Evolutionary conservation across 768 basidiomycete species (phyloP).

Genomic region (Calocybe cyanea): DNA sequence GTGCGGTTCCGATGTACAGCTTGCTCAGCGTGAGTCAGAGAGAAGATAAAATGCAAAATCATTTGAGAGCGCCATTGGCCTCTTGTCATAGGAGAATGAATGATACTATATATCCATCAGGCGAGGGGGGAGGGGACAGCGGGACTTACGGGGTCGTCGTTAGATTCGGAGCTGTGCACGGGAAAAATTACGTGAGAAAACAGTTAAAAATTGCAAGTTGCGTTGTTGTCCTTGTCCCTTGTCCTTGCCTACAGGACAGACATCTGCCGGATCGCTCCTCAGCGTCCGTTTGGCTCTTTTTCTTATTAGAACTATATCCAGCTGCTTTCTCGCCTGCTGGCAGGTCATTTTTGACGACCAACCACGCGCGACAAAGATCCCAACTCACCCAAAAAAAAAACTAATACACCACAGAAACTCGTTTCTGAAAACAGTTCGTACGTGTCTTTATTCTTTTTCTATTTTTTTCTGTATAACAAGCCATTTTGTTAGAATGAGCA

Average conservation of each 20-base stretch:
- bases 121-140: background rate
- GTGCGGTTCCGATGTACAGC: slow-evolving; percentile 1
- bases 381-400: slow-evolving; percentile 46
- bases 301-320: slow-evolving; percentile 47
- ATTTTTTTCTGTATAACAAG: slow-evolving; percentile 6
- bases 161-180: too few relatives aligned
- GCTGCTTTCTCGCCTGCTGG: slow-evolving; percentile 80
- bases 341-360: slow-evolving; percentile 87
- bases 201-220: slow-evolving; percentile 9
- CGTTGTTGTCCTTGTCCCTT: slow-evolving; percentile 35
- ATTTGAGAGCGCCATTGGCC: slow-evolving; percentile 19
- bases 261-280: slow-evolving; percentile 40
- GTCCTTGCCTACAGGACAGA: slow-evolving; percentile 38
- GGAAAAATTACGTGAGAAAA: slow-evolving; percentile 20
- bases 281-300: slow-evolving; percentile 37
- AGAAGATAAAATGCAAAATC: slow-evolving; percentile 10
- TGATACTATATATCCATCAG: slow-evolving; percentile 8
- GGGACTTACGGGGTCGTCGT: slow-evolving; percentile 21
- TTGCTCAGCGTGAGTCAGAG: too few relatives aligned
- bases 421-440: slow-evolving; percentile 41
- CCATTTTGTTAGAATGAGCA: slow-evolving; percentile 76
- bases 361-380: slow-evolving; percentile 56
- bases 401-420: slow-evolving; percentile 22
- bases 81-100: slow-evolving; percentile 6
- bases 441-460: slow-evolving; percentile 18